Evolutionary conservation across 768 basidiomycete genomes (phyloP), one percentile per base, ranked within the genome.

Genomic region (Guyanaporus albipodus): DNA sequence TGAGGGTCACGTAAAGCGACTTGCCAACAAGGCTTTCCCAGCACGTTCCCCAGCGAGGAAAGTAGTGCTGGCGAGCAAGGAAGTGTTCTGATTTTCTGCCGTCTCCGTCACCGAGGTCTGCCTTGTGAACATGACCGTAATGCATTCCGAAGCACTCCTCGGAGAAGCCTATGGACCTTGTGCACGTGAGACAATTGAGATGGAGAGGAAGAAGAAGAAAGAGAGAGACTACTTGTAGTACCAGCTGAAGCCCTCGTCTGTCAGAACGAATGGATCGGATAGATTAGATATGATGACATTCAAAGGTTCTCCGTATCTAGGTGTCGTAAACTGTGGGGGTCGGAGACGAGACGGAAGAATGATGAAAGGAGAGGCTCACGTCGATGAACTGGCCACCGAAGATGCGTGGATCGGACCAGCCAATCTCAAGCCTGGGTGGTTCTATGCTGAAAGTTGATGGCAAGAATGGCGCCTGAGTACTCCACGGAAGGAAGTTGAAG

Each of bases 101-200:
- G 43, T 85, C 79, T 1, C 90, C 91, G 56, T 93, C 91, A 22
- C 91, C 91, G 8, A 93, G 77, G 62, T 93, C 73, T 12, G 91
- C 91, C 38, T 80, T 72, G 60, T 93, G 91, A 27, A 83, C 70
- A 49, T 79, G 67, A 22, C 91, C 91, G 33, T 78, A 74, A 61
- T 91, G 87, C 46, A 92, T 62, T 4, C 89, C 88, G 6, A 92
- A 63, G 59, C 91, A 93, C 63, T 92, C 91, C 52, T 78, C 76
- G 8, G 87, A 84, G 62, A 87, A 91, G 2, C 89, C 91, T 27
- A 91, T 75, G 8, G 89, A 89, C 62, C 83, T 87, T 49, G 18
- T 34, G 12, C 21, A 45, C 3, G 12, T 53, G n/a, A 44, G 43
- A 34, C 14, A 43, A 14, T 21, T 28, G 15, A n/a, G 15, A 18